A percentile compares a stretch with the other conserved stretches of the same genome.
phyloP scores from a whole-genome alignment of 495 filamentous ascomycete genomes.

The Neurospora africana region DNA sequence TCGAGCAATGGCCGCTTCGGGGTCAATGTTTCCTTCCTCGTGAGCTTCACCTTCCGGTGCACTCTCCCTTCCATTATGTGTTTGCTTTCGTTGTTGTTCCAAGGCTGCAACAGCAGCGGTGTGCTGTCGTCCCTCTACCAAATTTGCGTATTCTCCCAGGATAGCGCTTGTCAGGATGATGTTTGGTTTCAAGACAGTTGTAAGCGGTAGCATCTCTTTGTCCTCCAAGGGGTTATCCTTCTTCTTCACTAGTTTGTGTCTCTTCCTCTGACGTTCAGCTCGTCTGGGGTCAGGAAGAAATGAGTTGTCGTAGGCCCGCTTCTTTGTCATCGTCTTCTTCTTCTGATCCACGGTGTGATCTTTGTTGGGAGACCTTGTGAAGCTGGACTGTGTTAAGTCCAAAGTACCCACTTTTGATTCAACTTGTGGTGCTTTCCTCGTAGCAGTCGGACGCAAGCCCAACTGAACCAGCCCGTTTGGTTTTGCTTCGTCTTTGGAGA shows the following conservation, averaged over 20 bases:
- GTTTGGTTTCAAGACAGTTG: not conserved
- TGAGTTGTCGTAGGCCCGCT: constrained; percentile 7
- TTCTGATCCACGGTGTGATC: not conserved
- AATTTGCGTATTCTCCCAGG: not conserved
- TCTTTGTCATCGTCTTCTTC: not conserved
- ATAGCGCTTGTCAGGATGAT: not conserved
- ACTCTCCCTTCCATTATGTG: not conserved
- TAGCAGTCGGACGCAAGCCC: not conserved
- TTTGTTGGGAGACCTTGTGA: not conserved
- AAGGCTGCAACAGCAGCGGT: not conserved
- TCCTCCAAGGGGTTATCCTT: not conserved
- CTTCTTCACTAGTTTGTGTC: not conserved
- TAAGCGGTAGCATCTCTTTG: not conserved
- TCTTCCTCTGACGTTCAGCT: not conserved
- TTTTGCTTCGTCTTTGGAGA: constrained; percentile 15
- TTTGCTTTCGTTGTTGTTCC: not conserved
- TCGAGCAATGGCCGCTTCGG: not conserved
- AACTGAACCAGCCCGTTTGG: constrained; percentile 8
- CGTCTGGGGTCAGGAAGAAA: not conserved
- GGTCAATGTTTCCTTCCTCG: not conserved
- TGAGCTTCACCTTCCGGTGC: not conserved
- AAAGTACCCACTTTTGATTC: constrained; percentile 3
- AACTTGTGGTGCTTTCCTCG: constrained; percentile 1
- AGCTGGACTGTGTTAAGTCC: constrained; percentile 10
- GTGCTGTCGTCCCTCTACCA: not conserved